phyloP scores from a whole-genome alignment of 768 basidiomycete genomes.

The Podaxis sp. region DNA sequence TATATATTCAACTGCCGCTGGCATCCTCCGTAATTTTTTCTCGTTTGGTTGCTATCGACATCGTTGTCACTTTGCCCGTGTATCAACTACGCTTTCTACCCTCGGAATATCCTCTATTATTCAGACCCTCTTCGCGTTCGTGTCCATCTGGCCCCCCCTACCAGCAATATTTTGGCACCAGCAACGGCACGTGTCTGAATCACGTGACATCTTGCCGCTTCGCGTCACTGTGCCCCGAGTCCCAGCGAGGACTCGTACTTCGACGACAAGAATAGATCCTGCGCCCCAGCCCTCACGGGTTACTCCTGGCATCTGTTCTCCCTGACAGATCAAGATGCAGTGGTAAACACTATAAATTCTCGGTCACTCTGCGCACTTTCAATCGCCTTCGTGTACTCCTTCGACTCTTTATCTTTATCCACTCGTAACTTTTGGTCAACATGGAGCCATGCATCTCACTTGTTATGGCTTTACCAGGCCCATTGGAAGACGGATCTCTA shows the following conservation, averaged over 20 bases:
- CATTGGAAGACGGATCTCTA: too few species aligned
- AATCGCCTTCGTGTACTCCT: neutral
- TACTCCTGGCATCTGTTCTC: too few species aligned
- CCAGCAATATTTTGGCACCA: neutral
- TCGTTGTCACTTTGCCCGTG: neutral
- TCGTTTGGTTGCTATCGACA: neutral
- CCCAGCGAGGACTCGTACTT: too few species aligned
- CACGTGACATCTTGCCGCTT: neutral
- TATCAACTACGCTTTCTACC: neutral
- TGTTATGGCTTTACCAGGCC: too few species aligned
- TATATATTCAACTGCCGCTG: slow-evolving; percentile 14
- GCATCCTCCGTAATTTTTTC: slow-evolving; percentile 10
- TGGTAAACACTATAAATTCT: neutral
- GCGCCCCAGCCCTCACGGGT: too few species aligned
- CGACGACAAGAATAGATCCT: too few species aligned
- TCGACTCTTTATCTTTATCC: neutral
- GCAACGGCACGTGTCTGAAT: neutral
- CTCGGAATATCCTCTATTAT: neutral
- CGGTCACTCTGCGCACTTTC: neutral
- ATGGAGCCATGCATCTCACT: too few species aligned
- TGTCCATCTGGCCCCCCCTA: neutral
- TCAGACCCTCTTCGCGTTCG: neutral
- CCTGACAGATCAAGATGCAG: neutral
- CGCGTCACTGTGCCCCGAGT: neutral
- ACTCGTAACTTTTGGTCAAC: too few species aligned